Base-by-base conservation (phyloP, 192 early-diverging fungal species). In the Entomortierella lignicola region DNA sequence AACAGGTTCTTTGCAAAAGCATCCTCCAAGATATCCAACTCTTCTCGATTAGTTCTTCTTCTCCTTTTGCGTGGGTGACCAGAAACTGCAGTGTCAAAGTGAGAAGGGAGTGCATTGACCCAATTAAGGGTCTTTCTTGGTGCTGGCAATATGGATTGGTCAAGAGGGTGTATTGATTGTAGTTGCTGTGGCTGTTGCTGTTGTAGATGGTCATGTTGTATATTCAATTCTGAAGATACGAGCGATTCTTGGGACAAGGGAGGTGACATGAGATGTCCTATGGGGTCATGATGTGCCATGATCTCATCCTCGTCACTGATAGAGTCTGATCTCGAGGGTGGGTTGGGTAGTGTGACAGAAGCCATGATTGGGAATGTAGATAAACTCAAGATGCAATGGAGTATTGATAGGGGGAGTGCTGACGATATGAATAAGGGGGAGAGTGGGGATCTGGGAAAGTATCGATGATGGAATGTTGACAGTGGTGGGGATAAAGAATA, bases 1-100 rank as follows among this genome's bases (percentile, higher is more conserved):
- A 94, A 89, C 34, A 86, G 86, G 50, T 91, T 93, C 53, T 73
- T 72, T 27, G 83, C 72, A 84, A 93, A 95, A 17, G 91, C 87
- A 37, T 82, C 74, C 74, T 92, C 90, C 27, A 96, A 87, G 51
- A 87, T 87, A 29, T 86, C 77, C 20, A 92, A 85, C 63, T 94
- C 90, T 59, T 92, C 83, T 0, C 87, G 68, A 55, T 86, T 92
- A 41, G 92, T 81, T 44, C 84, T 56, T 29, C 84, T 59, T 42
- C 84, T 57, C 42, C 81, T 43, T 56, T 77, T 77, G 32, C 62
- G 66, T 43, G 66, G 81, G 10, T 77, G 81, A 11, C 58, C 74
- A 10, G 66, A 48, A 18, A 47, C 48, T 21, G 67, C 32, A 5
- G 75, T 48, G 26, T 70, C 68, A 48, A 79, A 79, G 43, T 79